Conservation (phyloP, 2,329 filamentous ascomycete genomes). For the Claviceps fusiformis region DNA sequence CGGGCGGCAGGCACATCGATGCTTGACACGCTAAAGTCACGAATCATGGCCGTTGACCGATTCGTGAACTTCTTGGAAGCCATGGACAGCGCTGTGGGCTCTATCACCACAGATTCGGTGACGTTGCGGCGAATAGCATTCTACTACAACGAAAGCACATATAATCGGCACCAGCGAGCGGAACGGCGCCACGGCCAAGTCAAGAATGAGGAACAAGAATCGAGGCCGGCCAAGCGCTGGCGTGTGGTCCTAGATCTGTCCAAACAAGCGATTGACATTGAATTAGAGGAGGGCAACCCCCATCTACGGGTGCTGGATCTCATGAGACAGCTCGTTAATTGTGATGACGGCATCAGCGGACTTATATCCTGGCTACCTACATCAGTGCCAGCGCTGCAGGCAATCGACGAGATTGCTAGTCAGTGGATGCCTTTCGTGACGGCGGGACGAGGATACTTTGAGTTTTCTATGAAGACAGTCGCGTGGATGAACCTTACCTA, state of each 20-base stretch:
- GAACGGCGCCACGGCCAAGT: not conserved
- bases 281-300: slow-evolving; percentile 49
- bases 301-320: slow-evolving; percentile 50
- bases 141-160: slow-evolving; percentile 37
- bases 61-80: slow-evolving; percentile 58
- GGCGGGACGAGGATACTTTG: slow-evolving; percentile 32
- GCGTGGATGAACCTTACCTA: slow-evolving; percentile 48
- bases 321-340: slow-evolving; percentile 45
- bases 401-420: slow-evolving; percentile 45
- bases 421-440: slow-evolving; percentile 31
- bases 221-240: slow-evolving; percentile 22
- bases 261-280: slow-evolving; percentile 39
- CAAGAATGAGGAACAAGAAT: slow-evolving; percentile 5
- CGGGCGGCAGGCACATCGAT: slow-evolving; percentile 45
- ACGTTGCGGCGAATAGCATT: slow-evolving; percentile 53
- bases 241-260: slow-evolving; percentile 46
- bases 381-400: slow-evolving; percentile 52
- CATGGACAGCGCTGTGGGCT: slow-evolving; percentile 40
- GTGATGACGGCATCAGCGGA: slow-evolving; percentile 34
- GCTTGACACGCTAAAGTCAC: slow-evolving; percentile 42
- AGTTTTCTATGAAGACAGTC: slow-evolving; percentile 37
- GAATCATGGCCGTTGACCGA: slow-evolving; percentile 54
- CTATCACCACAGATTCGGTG: slow-evolving; percentile 44
- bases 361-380: slow-evolving; percentile 41
- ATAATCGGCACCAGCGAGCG: slow-evolving; percentile 9